phyloP scores from a whole-genome alignment of 805 yeast species.

The Nakazawaea ernobii region DNA sequence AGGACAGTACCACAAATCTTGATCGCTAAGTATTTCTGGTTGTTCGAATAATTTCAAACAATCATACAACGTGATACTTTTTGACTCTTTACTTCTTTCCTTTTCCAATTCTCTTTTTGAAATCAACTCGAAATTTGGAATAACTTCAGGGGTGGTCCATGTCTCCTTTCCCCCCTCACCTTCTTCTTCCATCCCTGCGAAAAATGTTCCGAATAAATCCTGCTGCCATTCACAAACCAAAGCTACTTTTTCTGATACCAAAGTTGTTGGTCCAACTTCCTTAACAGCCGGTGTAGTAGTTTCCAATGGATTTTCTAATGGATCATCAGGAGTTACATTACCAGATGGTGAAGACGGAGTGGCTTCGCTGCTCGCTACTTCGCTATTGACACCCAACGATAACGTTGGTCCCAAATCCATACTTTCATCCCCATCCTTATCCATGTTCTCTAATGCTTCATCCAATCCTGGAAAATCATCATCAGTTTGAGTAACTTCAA shows the following conservation, averaged over 20 bases:
- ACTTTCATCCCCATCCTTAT: slow-evolving; percentile 4
- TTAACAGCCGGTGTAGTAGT: slow-evolving; percentile 9
- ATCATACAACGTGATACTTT: slow-evolving; percentile 57
- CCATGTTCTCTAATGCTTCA: slow-evolving; percentile 1
- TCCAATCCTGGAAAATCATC: slow-evolving; percentile 5
- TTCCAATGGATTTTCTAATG: no score
- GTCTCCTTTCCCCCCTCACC: slow-evolving; percentile 44
- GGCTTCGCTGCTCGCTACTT: background rate
- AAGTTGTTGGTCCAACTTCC: slow-evolving; percentile 13
- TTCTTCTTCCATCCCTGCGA: slow-evolving; percentile 40
- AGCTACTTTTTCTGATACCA: slow-evolving; percentile 30
- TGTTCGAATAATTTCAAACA: slow-evolving; percentile 71
- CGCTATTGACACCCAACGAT: background rate
- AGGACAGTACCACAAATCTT: slow-evolving; percentile 94
- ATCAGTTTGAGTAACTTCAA: background rate
- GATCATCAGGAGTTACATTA: background rate
- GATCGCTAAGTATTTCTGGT: slow-evolving; percentile 80
- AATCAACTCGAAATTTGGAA: slow-evolving; percentile 53
- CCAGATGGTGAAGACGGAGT: background rate
- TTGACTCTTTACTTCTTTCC: slow-evolving; percentile 18
- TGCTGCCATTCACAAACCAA: slow-evolving; percentile 66
- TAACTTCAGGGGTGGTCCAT: slow-evolving; percentile 46
- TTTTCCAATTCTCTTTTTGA: slow-evolving; percentile 30
- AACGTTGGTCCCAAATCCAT: background rate
- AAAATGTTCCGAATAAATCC: slow-evolving; percentile 43